Evolutionary conservation across 208 protist species (phyloP).

Genomic region (Leishmania mexicana): DNA sequence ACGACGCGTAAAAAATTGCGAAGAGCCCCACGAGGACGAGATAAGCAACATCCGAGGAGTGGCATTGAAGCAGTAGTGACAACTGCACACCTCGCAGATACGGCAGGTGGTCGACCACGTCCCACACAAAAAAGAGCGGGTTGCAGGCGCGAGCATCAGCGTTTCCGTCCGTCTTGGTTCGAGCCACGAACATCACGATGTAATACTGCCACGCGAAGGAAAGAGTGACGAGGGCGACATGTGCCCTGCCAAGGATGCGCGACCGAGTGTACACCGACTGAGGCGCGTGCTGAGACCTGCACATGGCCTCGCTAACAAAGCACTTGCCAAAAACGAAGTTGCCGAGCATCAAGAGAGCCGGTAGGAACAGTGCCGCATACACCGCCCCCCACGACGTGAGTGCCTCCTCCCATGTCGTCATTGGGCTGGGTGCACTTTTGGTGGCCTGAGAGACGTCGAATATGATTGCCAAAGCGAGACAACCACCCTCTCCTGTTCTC

Average conservation of each 20-base stretch:
- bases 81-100: not conserved
- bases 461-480: not conserved
- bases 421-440: not conserved
- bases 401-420: slow-evolving; percentile 27
- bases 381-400: slow-evolving; percentile 63
- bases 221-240: slow-evolving; percentile 36
- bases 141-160: slow-evolving; percentile 29
- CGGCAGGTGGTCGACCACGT: slow-evolving; percentile 37
- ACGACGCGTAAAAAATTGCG: slow-evolving; percentile 37
- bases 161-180: slow-evolving; percentile 5
- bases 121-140: slow-evolving; percentile 33
- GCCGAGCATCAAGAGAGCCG: slow-evolving; percentile 48
- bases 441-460: not conserved
- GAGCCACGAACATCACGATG: slow-evolving; percentile 48
- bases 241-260: slow-evolving; percentile 33
- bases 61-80: slow-evolving; percentile 25
- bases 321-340: slow-evolving; percentile 77
- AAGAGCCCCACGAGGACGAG: slow-evolving; percentile 34
- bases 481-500: not conserved
- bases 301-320: slow-evolving; percentile 56
- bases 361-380: slow-evolving; percentile 48
- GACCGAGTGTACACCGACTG: slow-evolving; percentile 19
- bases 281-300: slow-evolving; percentile 32
- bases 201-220: slow-evolving; percentile 70
- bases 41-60: slow-evolving; percentile 30